Evolutionary conservation across 805 yeast species (phyloP), one percentile per base, ranked within the genome.

Genomic region (Myxozyma lipomycoides): DNA sequence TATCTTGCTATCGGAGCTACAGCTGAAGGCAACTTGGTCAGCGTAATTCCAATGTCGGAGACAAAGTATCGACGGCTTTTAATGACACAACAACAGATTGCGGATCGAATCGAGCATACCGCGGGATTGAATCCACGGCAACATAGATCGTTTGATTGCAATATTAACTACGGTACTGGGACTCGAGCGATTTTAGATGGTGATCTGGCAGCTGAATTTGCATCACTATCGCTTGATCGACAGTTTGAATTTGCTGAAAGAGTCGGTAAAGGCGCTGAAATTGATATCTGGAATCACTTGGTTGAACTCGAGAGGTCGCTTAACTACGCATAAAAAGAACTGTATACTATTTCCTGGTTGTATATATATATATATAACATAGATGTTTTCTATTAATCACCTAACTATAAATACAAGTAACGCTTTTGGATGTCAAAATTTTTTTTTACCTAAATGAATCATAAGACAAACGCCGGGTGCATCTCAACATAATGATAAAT

Each of bases 71-170:
- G 96, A 66, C 74, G 95, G 51, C 73, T 93, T 63, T 86, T 85
- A 62, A 82, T 88, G 32, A 71, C 91, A 19, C 97, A 90, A 64
- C 95, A 89, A 67, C 96, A 89, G 61, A 70, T 93, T 45, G 76
- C 77, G 34, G 96, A 90, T 49, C 85, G 85, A 59, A 86, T 84
- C 50, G 73, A 73, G 35, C 89, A 84, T 56, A 68, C 71, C 50
- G 82, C 85, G 45, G 96, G 97, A 0, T 70, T 93, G 58, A 93
- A 91, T 64, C 95, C 96, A 28, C 60, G 69, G 21, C 34, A 5
- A 25, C 28, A 42, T n/a, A 38, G 55, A 7, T 28, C 40, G 19
- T 6, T 17, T 15, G 32, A 10, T 10, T 12, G 17, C 12, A 22
- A 21, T 43, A 10, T 2, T 10, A 23, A 3, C 7, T 32, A 45